phyloP scores from a whole-genome alignment of 441 rosid species.

The Erodium texanum region DNA sequence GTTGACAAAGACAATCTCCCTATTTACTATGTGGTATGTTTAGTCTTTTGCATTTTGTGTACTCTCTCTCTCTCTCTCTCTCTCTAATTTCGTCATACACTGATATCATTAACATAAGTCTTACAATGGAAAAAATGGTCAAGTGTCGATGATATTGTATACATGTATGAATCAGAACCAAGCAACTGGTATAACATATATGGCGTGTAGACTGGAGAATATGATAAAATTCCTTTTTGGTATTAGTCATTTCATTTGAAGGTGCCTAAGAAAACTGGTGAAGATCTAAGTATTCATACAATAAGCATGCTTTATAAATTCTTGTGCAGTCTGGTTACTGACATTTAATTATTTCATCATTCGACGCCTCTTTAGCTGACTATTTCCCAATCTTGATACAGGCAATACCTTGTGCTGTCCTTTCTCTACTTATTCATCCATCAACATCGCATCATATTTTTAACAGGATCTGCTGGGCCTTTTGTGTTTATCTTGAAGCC shows the following conservation, averaged over 20 bases:
- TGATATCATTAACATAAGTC: background rate
- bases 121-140: background rate
- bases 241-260: background rate
- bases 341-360: background rate
- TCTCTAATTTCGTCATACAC: background rate
- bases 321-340: background rate
- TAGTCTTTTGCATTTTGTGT: constrained; percentile 14
- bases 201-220: background rate
- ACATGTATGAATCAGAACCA: background rate
- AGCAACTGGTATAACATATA: background rate
- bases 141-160: background rate
- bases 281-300: background rate
- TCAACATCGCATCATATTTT: constrained; percentile 75
- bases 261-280: background rate
- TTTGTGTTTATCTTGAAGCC: constrained; percentile 93
- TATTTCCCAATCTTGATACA: constrained; percentile 30
- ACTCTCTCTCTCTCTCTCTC: no score
- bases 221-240: background rate
- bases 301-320: background rate
- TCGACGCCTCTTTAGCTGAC: constrained; percentile 6
- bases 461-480: constrained; percentile 85
- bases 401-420: constrained; percentile 68
- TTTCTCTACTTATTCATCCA: constrained; percentile 80
- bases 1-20: constrained; percentile 93
- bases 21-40: constrained; percentile 59